Evolutionary conservation across 75 land plant genomes (phyloP).

Genomic region (Cryptomeria japonica): DNA sequence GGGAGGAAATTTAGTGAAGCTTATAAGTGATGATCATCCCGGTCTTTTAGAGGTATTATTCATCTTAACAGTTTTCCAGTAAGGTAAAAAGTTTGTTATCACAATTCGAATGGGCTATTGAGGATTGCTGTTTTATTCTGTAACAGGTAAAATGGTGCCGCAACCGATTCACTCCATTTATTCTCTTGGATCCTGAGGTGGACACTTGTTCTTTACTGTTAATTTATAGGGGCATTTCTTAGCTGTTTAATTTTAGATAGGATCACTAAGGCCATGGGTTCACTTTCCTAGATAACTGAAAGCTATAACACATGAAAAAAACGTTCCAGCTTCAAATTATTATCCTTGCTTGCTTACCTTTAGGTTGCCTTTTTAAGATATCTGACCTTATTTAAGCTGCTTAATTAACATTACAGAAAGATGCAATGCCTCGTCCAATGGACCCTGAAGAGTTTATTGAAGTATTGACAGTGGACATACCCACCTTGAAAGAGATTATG

Average conservation of each 20-base stretch:
- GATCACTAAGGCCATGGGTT: not conserved
- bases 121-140: not conserved
- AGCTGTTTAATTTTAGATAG: not conserved
- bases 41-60: constrained; percentile 28
- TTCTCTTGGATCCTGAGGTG: constrained; percentile 28
- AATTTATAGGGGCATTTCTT: not conserved
- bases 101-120: not conserved
- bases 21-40: constrained; percentile 26
- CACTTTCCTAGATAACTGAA: not conserved
- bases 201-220: not conserved
- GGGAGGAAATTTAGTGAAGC: constrained; percentile 17
- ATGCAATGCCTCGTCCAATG: constrained; percentile 19
- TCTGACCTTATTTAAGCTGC: not conserved
- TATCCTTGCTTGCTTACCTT: not conserved
- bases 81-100: not conserved
- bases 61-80: not conserved
- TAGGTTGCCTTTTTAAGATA: not conserved
- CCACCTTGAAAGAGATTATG: constrained; percentile 24
- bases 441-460: constrained; percentile 31
- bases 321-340: not conserved
- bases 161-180: constrained; percentile 29
- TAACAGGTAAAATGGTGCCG: constrained; percentile 37
- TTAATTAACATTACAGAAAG: constrained; percentile 11
- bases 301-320: not conserved
- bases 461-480: constrained; percentile 23